Base-by-base conservation (phyloP, 2,329 filamentous ascomycete species). In the Trichophyton benhamiae region DNA sequence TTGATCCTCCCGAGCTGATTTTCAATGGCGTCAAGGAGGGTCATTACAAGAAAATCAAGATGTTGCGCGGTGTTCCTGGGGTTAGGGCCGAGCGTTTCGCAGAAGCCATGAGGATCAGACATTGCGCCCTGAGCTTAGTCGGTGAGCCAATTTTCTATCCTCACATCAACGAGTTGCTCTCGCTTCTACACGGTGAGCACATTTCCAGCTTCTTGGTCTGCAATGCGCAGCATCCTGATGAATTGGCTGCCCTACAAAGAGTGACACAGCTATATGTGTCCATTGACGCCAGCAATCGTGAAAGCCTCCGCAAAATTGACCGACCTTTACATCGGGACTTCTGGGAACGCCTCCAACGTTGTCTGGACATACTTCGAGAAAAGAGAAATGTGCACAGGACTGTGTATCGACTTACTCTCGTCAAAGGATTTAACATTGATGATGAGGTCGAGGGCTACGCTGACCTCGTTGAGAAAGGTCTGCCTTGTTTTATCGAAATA, bases 61-160 rank as follows among this genome's bases (percentile, higher is more conserved):
- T 95, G 87, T 82, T 97, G 80, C 88, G 89, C 59, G 94, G 92
- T 59, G 89, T 97, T 0, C 92, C 94, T 0, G 94, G 94, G 3
- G 90, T 97, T 3, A 83, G 92, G 9, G 89, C 91, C 0, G 92
- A 97, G 74, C 83, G 94, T 2, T 97, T 95, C 70, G 85, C 87
- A 5, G 94, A 97, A 77, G 92, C 91, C 0, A 90, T 96, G 87
- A 82, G 85, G 48, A 96, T 99, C 68, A 83, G 90, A 0, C 92
- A 99, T 75, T 99, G 92, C 72, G 94, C 94, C 0, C 79, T 99
- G 53, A 90, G 86, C 66, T 80, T 99, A 8, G 94, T 99, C 22
- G 92, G 94, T 67, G 92, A 99, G 74, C 92, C 92, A n/a, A 96
- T 96, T 68, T 97, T 97, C 77, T 97, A 97, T 74, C 94, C 94